These are phyloP conservation scores for Phialophora verrucosa DNA, from an alignment of 2,329 filamentous ascomycete species.

Conservation along the genomic window DNA sequence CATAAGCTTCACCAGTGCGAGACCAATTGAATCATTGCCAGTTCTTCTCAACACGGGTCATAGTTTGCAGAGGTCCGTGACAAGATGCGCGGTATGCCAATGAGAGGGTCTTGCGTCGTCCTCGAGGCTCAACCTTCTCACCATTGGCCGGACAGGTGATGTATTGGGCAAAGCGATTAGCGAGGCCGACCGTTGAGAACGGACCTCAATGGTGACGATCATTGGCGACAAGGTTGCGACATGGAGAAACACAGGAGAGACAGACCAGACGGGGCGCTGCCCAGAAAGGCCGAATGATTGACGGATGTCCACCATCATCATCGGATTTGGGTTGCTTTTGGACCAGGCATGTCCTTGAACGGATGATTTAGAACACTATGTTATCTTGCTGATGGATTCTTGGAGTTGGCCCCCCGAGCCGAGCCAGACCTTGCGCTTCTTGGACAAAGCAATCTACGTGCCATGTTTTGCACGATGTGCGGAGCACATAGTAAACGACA, in stretches of 20 bases:
- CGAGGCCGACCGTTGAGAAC: constrained; percentile 28
- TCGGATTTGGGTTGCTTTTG: constrained; percentile 3
- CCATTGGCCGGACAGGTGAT: constrained; percentile 28
- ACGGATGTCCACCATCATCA: constrained; percentile 7
- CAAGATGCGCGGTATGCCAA: constrained; percentile 17
- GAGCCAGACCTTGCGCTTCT: constrained; percentile 4
- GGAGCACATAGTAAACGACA: not conserved
- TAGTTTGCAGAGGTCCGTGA: constrained; percentile 24
- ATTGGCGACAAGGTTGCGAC: constrained; percentile 31
- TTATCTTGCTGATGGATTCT: not conserved
- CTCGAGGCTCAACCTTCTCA: constrained; percentile 22
- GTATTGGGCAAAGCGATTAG: constrained; percentile 26
- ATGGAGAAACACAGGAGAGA: constrained; percentile 35
- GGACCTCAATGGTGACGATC: constrained; percentile 19
- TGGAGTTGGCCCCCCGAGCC: constrained; percentile 6
- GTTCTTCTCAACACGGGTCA: constrained; percentile 14
- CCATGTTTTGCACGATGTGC: constrained; percentile 1
- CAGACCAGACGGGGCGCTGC: constrained; percentile 22
- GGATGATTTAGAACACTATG: not conserved
- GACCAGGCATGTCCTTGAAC: constrained; percentile 8
- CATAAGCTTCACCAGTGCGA: constrained; percentile 31
- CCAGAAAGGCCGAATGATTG: constrained; percentile 17
- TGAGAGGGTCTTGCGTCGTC: not conserved
- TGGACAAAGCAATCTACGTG: constrained; percentile 6
- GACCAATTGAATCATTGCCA: constrained; percentile 17